Conservation (phyloP, 228 moss, liverwort and hornwort species). For the Sphagnum magellanicum region DNA sequence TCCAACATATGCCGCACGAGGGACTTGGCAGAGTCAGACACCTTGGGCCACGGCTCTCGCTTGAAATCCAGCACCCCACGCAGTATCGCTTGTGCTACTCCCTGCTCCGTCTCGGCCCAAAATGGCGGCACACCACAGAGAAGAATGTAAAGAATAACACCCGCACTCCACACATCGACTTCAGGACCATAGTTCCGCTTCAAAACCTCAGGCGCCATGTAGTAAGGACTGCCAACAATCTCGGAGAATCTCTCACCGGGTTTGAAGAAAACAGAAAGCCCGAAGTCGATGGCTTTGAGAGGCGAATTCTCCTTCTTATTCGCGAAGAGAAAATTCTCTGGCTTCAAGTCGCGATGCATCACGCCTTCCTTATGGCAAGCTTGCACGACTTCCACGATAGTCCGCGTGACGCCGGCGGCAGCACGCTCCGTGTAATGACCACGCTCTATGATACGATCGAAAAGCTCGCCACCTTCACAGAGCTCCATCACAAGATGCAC, state of each 20-base stretch:
- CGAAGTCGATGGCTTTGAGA: conserved; percentile 86
- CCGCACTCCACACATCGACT: conserved; percentile 88
- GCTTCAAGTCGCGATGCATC: conserved; percentile 88
- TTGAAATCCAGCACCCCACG: conserved; percentile 71
- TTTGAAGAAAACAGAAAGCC: conserved; percentile 78
- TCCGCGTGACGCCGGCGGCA: conserved; percentile 46
- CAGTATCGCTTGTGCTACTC: conserved; percentile 72
- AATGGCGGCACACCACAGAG: conserved; percentile 87
- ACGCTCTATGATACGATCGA: conserved; percentile 52
- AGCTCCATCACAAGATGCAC: conserved; percentile 58
- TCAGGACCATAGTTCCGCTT: conserved; percentile 86
- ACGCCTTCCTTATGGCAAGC: conserved; percentile 74
- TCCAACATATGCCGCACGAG: conserved; percentile 75
- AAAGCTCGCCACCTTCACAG: conserved; percentile 55
- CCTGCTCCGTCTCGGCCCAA: conserved; percentile 91
- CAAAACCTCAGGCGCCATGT: conserved; percentile 87
- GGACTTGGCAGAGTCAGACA: conserved; percentile 63
- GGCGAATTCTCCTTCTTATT: conserved; percentile 74
- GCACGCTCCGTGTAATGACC: conserved; percentile 52
- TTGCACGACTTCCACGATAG: conserved; percentile 54
- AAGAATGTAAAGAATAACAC: conserved; percentile 74
- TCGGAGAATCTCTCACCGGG: conserved; percentile 79
- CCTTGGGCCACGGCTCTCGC: conserved; percentile 80
- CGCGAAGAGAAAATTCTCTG: conserved; percentile 85
- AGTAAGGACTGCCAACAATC: conserved; percentile 97